A percentile compares a stretch with the other conserved stretches of the same genome.
phyloP scores from a whole-genome alignment of 306 rosid genomes.

The Ormosia semicastrata region DNA sequence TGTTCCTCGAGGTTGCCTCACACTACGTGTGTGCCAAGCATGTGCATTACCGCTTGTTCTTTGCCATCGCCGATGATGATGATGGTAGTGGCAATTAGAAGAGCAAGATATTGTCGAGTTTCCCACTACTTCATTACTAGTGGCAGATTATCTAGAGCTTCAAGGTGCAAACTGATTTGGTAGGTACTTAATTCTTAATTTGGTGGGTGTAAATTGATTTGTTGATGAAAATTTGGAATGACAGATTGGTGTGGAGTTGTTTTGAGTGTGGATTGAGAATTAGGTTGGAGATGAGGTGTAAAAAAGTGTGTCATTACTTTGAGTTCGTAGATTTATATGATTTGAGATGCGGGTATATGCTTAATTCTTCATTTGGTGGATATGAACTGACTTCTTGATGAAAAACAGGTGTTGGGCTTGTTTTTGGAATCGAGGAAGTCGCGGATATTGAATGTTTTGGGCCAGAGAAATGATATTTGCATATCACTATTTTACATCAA shows the following conservation, averaged over 20 bases:
- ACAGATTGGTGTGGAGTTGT: neutral
- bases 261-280: neutral
- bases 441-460: conserved; percentile 64
- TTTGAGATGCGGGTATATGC: conserved; percentile 5
- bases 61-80: conserved; percentile 19
- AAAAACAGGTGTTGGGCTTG: conserved; percentile 53
- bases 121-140: conserved; percentile 88
- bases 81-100: conserved; percentile 27
- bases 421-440: conserved; percentile 83
- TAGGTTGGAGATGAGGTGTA: conserved; percentile 19
- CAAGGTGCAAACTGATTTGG: conserved; percentile 62
- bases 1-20: conserved; percentile 89
- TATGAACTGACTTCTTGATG: conserved; percentile 26
- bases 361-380: conserved; percentile 1
- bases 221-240: conserved; percentile 18
- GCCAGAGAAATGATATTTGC: too few species aligned
- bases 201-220: conserved; percentile 10
- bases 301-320: conserved; percentile 2
- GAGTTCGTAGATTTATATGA: conserved; percentile 10
- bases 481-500: too few species aligned
- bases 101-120: conserved; percentile 56
- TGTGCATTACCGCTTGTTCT: conserved; percentile 52
- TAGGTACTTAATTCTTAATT: conserved; percentile 11
- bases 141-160: conserved; percentile 98
- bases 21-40: conserved; percentile 81